Evolutionary conservation across 768 basidiomycete species (phyloP).

Genomic region (Boletus speciosus): DNA sequence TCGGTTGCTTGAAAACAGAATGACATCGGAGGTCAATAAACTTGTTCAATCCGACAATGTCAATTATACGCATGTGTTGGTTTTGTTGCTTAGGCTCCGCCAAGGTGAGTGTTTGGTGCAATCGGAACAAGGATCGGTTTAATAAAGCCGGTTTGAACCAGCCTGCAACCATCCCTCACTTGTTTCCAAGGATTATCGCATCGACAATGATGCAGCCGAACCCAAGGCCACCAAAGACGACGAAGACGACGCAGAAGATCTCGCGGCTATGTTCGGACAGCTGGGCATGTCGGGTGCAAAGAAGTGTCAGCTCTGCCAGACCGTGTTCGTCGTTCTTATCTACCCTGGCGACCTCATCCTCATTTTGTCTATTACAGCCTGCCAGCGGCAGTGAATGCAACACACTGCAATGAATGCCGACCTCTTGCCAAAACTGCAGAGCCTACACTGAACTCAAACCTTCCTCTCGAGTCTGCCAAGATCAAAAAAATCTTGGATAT

Average conservation of each 20-base stretch:
- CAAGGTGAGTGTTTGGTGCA: conserved; percentile 59
- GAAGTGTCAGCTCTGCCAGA: conserved; percentile 79
- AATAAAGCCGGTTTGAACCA: conserved; percentile 27
- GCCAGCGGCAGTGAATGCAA: conserved; percentile 23
- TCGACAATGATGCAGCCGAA: conserved; percentile 75
- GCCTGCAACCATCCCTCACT: conserved; percentile 90
- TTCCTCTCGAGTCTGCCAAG: conserved; percentile 80
- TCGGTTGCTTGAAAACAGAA: conserved; percentile 60
- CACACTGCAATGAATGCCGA: conserved; percentile 60
- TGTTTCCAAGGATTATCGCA: conserved; percentile 70
- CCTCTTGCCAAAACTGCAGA: conserved; percentile 48
- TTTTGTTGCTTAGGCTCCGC: conserved; percentile 75
- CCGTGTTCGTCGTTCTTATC: conserved; percentile 45
- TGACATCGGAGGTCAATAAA: conserved; percentile 64
- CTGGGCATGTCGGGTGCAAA: conserved; percentile 55
- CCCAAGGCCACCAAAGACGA: conserved; percentile 52
- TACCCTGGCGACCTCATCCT: background rate
- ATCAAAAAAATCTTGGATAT: conserved; percentile 79
- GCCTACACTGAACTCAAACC: conserved; percentile 16
- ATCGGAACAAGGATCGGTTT: background rate
- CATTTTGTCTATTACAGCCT: conserved; percentile 13
- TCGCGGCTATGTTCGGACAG: conserved; percentile 69
- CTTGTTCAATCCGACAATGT: conserved; percentile 52
- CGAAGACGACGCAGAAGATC: conserved; percentile 64
- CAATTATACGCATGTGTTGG: conserved; percentile 67